Conservation (phyloP, 257 asterid species). For the Solanum paucissectum region DNA sequence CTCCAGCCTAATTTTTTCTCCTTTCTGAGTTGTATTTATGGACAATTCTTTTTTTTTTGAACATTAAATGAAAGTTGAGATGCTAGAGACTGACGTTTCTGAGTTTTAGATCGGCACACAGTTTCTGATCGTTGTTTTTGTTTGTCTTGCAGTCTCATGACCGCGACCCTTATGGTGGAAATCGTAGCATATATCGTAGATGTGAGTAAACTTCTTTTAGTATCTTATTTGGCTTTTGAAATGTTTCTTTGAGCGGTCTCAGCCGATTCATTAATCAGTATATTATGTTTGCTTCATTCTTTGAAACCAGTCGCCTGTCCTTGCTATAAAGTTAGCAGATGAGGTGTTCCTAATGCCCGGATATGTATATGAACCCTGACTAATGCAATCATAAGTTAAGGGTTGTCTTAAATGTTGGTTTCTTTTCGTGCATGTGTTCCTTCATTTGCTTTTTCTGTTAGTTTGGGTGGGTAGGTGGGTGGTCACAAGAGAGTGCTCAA, state of each 20-base stretch:
- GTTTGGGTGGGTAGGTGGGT: not conserved
- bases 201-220: constrained; percentile 17
- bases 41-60: not conserved
- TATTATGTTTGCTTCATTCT: not conserved
- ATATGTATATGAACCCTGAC: not conserved
- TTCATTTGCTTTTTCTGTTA: not conserved
- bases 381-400: not conserved
- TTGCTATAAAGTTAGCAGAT: not conserved
- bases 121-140: not conserved
- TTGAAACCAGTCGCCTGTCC: not conserved
- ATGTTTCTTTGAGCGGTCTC: not conserved
- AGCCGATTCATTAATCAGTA: not conserved
- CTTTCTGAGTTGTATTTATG: not conserved
- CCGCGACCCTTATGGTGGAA: constrained; percentile 21
- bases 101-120: not conserved
- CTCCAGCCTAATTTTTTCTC: not conserved
- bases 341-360: not conserved
- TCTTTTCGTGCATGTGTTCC: not conserved
- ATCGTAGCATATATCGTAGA: constrained; percentile 19
- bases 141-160: constrained; percentile 29
- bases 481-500: not conserved
- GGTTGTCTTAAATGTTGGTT: not conserved
- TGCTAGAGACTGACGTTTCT: not conserved
- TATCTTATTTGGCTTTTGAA: not conserved
- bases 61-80: not conserved